Base-by-base conservation (phyloP, 495 filamentous ascomycete genomes). In the Xylaria castorea region DNA sequence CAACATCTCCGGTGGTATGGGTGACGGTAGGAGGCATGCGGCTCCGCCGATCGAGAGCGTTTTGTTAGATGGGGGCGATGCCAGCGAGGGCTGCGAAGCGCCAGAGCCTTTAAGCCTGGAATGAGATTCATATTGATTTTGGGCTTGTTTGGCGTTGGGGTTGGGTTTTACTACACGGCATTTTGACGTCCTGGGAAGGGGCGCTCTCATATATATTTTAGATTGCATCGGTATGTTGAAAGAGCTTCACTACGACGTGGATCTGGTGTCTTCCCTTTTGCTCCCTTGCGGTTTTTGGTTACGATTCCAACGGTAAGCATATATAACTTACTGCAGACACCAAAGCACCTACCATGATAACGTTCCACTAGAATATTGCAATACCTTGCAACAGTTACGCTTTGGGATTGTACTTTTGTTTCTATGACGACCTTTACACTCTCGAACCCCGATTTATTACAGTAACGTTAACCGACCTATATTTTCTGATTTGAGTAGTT, bases 101-200 rank as follows among this genome's bases (percentile, higher is more conserved):
- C 64, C 46, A 32, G 18, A 53, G 11, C 18, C 64, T n/a, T 2
- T 53, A 16, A n/a, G 46, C 32, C 1, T 12, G 22, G 20, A 27
- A 67, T 53, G 64, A 67, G 30, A 67, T 53, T 38, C 5, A 44
- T 38, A 38, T 36, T 38, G 8, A 51, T 38, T 40, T 38, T 67
- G 46, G 64, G 46, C 3, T 67, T 40, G 46, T 53, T 53, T 40
- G 64, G 64, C 64, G 64, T 67, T 67, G 64, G 46, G 64, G 62
- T 32, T 34, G 4, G 20, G 38, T 53, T 53, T 67, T 27, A 11
- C n/a, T 27, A 53, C 44, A 38, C 30, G 11, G 42, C 32, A 46
- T 67, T 40, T 32, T 67, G 12, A 22, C n/a, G 9, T 32, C 46
- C 44, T 4, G 22, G 11, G 5, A 22, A 36, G 32, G 64, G 30